Conservation (phyloP, 1,284 basidiomycete species). For the Ustilago sp. region DNA sequence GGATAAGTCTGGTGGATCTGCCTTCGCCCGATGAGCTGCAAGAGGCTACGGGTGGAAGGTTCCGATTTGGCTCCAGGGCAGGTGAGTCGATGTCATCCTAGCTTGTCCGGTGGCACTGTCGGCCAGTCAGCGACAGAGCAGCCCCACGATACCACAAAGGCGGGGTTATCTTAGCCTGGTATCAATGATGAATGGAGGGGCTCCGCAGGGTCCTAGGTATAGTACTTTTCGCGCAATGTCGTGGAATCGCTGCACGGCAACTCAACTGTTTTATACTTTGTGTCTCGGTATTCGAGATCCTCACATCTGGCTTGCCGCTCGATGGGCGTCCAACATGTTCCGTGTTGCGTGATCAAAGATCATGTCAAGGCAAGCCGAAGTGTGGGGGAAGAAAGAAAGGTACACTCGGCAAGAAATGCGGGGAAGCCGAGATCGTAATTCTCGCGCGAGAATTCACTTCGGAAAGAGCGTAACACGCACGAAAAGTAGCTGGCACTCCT, state of each 20-base stretch:
- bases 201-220: neutral
- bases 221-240: neutral
- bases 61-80: slow-evolving; percentile 25
- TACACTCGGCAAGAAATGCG: slow-evolving; percentile 3
- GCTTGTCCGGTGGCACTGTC: neutral
- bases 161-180: neutral
- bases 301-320: too few relatives aligned
- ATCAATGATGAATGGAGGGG: neutral
- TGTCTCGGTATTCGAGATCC: too few relatives aligned
- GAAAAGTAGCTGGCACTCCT: neutral
- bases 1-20: slow-evolving; percentile 47
- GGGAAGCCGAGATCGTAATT: neutral
- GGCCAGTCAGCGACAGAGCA: neutral
- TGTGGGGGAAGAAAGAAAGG: neutral
- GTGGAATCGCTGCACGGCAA: neutral
- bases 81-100: neutral
- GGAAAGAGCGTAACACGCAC: neutral
- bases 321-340: neutral
- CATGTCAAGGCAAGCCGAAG: neutral
- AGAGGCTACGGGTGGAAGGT: slow-evolving; percentile 42
- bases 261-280: neutral
- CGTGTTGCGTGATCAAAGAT: neutral
- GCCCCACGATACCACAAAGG: neutral
- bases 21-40: slow-evolving; percentile 48
- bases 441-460: neutral